Conservation (phyloP, 1,139 yeast species). For the Nadsonia starkeyi-henricii region DNA sequence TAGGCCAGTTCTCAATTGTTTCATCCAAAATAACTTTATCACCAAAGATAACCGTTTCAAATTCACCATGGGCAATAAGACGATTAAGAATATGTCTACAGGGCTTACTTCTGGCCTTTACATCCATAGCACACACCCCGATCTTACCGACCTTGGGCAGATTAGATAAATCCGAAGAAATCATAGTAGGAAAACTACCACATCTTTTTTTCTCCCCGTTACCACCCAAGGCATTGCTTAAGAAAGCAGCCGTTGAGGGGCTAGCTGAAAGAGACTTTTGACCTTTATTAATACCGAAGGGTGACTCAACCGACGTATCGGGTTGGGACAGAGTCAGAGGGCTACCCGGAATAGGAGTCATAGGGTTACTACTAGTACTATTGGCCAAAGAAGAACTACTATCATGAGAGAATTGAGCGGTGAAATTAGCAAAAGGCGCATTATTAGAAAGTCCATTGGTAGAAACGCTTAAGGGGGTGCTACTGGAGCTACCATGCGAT, state of each 20-base stretch:
- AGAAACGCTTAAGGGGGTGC: too few relatives aligned
- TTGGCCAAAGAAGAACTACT: not conserved
- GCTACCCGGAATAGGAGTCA: not conserved
- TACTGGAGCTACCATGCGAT: too few relatives aligned
- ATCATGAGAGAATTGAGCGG: too few relatives aligned
- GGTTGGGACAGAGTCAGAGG: not conserved
- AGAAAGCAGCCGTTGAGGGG: not conserved
- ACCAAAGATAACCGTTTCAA: slow-evolving; percentile 92
- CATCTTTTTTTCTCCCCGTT: slow-evolving; percentile 3
- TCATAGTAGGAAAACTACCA: slow-evolving; percentile 8
- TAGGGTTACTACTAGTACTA: not conserved
- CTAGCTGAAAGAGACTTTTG: not conserved
- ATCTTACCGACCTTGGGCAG: slow-evolving; percentile 77
- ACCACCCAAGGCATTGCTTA: not conserved
- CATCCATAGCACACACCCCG: slow-evolving; percentile 98
- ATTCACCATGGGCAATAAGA: slow-evolving; percentile 83
- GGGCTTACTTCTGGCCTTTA: slow-evolving; percentile 90
- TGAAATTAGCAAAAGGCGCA: too few relatives aligned
- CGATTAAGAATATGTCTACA: slow-evolving; percentile 83
- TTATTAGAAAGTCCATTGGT: too few relatives aligned
- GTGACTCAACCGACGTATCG: not conserved
- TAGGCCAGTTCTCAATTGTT: slow-evolving; percentile 90
- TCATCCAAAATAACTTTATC: slow-evolving; percentile 95
- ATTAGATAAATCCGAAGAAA: slow-evolving; percentile 6
- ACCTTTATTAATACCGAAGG: not conserved